Percentiles rank a stretch among this genome's conserved stretches.
Evolutionary conservation across 371 early-diverging fungal genomes (phyloP).

Genomic region (Lichtheimia corymbifera): DNA sequence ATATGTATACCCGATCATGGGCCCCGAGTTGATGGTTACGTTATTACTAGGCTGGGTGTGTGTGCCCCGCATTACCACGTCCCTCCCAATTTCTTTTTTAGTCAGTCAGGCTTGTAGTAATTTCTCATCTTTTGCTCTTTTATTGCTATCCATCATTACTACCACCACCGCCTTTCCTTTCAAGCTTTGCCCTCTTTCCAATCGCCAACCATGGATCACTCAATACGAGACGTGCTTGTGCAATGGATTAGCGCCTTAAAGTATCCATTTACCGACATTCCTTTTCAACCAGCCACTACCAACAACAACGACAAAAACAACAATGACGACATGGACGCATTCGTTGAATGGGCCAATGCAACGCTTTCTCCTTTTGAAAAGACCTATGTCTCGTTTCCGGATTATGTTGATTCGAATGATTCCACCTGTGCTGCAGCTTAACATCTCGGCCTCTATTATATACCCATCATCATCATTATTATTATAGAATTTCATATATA

Average conservation of each 20-base stretch:
- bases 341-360: conserved; percentile 12
- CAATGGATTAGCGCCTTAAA: conserved; percentile 4
- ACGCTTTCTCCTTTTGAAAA: conserved; percentile 20
- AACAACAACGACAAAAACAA: not conserved
- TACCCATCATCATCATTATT: no score
- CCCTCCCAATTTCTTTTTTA: no score
- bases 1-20: no score
- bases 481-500: no score
- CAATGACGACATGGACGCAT: not conserved
- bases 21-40: no score
- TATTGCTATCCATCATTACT: not conserved
- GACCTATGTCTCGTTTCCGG: conserved; percentile 24
- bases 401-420: not conserved
- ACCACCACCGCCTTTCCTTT: not conserved
- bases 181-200: not conserved
- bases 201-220: not conserved
- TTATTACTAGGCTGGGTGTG: no score
- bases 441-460: no score
- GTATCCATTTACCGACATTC: not conserved
- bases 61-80: no score
- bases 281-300: not conserved
- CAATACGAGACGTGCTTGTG: not conserved
- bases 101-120: no score
- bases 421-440: no score
- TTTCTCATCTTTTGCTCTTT: no score